phyloP scores from a whole-genome alignment of 495 filamentous ascomycete genomes.

The Oidiodendron maius region DNA sequence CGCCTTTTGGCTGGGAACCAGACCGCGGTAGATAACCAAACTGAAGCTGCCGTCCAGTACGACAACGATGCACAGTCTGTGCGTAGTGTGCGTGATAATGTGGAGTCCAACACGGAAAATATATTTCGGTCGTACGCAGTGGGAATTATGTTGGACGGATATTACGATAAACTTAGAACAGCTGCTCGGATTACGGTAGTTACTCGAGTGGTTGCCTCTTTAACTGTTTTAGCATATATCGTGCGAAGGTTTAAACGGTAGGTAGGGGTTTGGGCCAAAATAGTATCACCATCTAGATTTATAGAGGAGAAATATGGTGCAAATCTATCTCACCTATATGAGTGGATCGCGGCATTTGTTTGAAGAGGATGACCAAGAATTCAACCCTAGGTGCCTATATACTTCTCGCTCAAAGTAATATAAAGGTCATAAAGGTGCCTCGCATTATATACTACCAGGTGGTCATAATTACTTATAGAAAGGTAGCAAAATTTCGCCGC shows the following conservation, averaged over 20 bases:
- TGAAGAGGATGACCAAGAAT: no score
- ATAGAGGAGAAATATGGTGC: no score
- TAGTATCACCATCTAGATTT: no score
- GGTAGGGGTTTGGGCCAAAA: no score
- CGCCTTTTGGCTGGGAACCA: conserved; percentile 31
- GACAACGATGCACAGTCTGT: conserved; percentile 10
- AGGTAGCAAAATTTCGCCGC: no score
- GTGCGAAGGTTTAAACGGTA: conserved; percentile 13
- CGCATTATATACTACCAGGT: no score
- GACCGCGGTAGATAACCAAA: conserved; percentile 37
- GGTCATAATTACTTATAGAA: no score
- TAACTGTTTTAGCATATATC: conserved; percentile 17
- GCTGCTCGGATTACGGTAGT: conserved; percentile 52
- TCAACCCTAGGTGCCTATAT: no score
- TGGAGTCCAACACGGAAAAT: conserved; percentile 16
- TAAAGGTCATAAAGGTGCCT: no score
- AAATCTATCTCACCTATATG: no score
- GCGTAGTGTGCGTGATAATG: conserved; percentile 11
- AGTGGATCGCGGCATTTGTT: no score
- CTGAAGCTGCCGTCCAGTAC: conserved; percentile 29
- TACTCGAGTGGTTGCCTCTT: conserved; percentile 24
- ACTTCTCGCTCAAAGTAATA: no score
- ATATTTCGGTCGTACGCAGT: conserved; percentile 34
- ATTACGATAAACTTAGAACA: conserved; percentile 56
- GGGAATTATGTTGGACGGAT: conserved; percentile 60